A percentile compares a stretch with the other conserved stretches of the same genome.
Evolutionary conservation across 1,284 basidiomycete species (phyloP).

Genomic region (Rhodotorula sp.): DNA sequence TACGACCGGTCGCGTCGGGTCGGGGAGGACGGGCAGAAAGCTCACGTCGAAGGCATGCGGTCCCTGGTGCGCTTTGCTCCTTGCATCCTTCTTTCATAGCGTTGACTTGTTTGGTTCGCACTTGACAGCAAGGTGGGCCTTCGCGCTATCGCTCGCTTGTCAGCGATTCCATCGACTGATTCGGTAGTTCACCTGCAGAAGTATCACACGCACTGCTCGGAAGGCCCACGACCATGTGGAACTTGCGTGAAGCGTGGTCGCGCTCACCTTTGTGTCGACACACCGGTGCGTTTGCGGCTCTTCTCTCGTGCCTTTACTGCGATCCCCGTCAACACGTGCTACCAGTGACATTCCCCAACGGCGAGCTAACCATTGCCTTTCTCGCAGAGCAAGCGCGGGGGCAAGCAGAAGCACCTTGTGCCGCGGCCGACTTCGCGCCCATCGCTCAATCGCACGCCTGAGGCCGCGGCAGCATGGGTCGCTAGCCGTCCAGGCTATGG

Average conservation of each 20-base stretch:
- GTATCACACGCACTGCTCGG: slow-evolving; percentile 11
- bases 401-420: neutral
- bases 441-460: neutral
- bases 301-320: neutral
- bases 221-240: slow-evolving; percentile 7
- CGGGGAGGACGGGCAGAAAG: neutral
- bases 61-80: slow-evolving; percentile 6
- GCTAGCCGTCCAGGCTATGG: neutral
- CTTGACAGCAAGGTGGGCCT: slow-evolving; percentile 1
- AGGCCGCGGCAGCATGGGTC: neutral
- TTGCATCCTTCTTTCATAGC: neutral
- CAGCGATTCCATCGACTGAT: neutral
- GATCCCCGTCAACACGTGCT: neutral
- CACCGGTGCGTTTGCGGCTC: neutral
- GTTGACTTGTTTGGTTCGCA: too few relatives aligned
- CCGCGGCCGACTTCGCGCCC: neutral
- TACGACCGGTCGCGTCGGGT: neutral
- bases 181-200: neutral
- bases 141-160: neutral
- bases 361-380: too few relatives aligned
- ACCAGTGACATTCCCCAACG: too few relatives aligned
- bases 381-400: neutral
- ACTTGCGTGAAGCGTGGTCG: slow-evolving; percentile 2
- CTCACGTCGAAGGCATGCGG: slow-evolving; percentile 6
- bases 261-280: slow-evolving; percentile 17